Conservation (phyloP, 2,329 filamentous ascomycete genomes). For the Verticillium albo-atrum region DNA sequence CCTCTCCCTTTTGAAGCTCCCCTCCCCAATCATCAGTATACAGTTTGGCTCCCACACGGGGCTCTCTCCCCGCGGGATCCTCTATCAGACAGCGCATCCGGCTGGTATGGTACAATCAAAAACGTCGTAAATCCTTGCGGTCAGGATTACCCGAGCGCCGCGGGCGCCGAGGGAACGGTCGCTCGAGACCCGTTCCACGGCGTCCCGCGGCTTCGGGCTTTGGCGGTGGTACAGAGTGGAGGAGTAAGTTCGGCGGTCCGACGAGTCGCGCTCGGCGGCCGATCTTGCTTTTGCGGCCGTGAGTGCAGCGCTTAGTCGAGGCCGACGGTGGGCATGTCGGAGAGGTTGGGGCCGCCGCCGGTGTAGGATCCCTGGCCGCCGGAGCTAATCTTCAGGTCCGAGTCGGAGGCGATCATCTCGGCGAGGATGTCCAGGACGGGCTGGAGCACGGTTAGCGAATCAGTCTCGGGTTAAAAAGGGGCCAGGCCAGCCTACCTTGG, state of each 20-base stretch:
- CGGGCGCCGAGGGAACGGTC: not conserved
- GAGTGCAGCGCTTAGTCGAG: slow-evolving; percentile 42
- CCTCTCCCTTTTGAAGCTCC: not conserved
- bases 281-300: not conserved
- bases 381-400: slow-evolving; percentile 58
- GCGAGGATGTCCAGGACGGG: slow-evolving; percentile 92
- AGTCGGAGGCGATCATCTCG: slow-evolving; percentile 95
- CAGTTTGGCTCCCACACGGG: not conserved
- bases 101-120: not conserved
- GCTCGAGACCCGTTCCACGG: not conserved
- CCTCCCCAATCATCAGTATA: not conserved
- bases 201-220: not conserved
- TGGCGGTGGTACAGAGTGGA: slow-evolving; percentile 3
- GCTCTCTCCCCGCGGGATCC: not conserved
- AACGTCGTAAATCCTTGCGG: not conserved
- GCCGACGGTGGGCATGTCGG: slow-evolving; percentile 44
- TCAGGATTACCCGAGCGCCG: not conserved
- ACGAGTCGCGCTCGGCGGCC: not conserved
- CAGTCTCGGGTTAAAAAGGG: not conserved
- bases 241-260: not conserved
- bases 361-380: slow-evolving; percentile 27
- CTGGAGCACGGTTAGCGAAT: slow-evolving; percentile 36
- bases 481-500: slow-evolving; percentile 68
- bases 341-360: slow-evolving; percentile 33
- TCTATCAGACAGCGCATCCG: not conserved